Evolutionary conservation across 805 yeast species (phyloP).

Genomic region (Zygoascus biomembranicola): DNA sequence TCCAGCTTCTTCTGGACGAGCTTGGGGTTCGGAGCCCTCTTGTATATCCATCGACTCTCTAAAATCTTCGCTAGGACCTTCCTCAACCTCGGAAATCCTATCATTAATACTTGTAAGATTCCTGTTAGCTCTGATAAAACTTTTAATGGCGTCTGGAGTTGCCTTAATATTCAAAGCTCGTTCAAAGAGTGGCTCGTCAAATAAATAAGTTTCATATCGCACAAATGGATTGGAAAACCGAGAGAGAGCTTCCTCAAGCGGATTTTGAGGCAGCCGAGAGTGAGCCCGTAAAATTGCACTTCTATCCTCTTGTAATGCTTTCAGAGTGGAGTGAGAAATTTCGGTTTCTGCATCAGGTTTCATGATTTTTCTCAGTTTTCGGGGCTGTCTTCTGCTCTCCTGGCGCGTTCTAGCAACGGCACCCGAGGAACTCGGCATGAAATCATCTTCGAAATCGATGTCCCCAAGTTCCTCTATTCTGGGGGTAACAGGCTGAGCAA

Average conservation of each 20-base stretch:
- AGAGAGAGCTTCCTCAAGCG: conserved; percentile 1
- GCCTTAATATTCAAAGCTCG: neutral
- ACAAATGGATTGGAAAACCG: neutral
- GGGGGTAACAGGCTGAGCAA: neutral
- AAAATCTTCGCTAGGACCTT: neutral
- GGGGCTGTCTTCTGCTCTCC: neutral
- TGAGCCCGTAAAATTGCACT: conserved; percentile 15
- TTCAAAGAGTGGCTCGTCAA: neutral
- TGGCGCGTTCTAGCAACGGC: neutral
- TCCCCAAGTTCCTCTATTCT: neutral
- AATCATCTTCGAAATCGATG: neutral
- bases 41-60: neutral
- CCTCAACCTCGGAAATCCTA: neutral
- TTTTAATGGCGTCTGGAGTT: neutral
- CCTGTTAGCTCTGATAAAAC: neutral
- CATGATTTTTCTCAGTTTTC: neutral
- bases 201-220: neutral
- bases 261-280: conserved; percentile 11
- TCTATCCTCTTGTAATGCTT: conserved; percentile 25
- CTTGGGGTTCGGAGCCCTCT: no score
- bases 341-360: conserved; percentile 38
- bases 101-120: neutral
- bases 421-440: neutral
- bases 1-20: neutral
- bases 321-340: conserved; percentile 31